Evolutionary conservation across 805 yeast genomes (phyloP).

Genomic region (Starmerella apicola): DNA sequence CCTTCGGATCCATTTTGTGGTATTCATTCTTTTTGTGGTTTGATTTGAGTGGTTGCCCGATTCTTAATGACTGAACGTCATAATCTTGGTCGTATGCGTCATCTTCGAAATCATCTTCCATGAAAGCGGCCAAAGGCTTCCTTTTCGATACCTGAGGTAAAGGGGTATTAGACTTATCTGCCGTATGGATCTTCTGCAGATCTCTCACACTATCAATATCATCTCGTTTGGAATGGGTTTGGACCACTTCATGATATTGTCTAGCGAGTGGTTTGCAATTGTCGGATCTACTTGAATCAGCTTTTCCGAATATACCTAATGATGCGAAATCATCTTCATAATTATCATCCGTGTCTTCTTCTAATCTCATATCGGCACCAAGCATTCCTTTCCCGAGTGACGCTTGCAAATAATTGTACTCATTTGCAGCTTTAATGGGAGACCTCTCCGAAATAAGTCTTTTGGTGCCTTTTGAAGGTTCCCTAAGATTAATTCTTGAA

Average conservation of each 20-base stretch:
- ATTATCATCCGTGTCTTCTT: slow-evolving; percentile 2
- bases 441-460: not conserved
- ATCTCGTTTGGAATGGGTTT: not conserved
- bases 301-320: slow-evolving; percentile 20
- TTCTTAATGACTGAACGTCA: slow-evolving; percentile 28
- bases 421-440: not conserved
- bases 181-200: too few species aligned
- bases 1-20: too few species aligned
- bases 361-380: not conserved
- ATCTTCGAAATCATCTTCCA: slow-evolving; percentile 28
- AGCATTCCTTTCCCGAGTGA: too few species aligned
- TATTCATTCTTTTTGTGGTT: too few species aligned
- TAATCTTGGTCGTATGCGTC: slow-evolving; percentile 15
- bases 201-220: slow-evolving; percentile 1
- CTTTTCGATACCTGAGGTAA: slow-evolving; percentile 24
- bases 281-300: too few species aligned
- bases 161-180: too few species aligned
- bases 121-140: slow-evolving; percentile 33
- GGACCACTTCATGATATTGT: slow-evolving; percentile 4
- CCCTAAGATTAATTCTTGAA: slow-evolving; percentile 15
- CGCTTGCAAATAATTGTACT: too few species aligned
- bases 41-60: not conserved
- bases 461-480: too few species aligned
- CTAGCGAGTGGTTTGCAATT: too few species aligned
- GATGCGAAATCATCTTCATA: slow-evolving; percentile 18